Evolutionary conservation across 805 yeast species (phyloP).

Genomic region (Candida xiaguanensis): DNA sequence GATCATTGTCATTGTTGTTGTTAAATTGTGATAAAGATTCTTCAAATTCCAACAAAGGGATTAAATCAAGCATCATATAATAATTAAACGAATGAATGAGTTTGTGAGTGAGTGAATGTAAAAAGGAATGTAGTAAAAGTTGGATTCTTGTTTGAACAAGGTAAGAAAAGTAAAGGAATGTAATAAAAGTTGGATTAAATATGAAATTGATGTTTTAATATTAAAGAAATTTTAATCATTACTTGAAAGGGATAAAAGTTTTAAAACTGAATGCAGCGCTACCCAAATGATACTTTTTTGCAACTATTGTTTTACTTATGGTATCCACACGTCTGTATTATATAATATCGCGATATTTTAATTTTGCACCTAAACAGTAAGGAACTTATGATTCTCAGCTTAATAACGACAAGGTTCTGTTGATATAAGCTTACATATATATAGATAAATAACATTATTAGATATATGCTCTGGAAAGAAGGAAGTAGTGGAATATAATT

Average conservation of each 20-base stretch:
- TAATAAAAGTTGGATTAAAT: not conserved
- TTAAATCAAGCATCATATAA: slow-evolving; percentile 15
- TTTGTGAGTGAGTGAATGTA: not conserved
- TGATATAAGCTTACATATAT: no score
- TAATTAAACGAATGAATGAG: not conserved
- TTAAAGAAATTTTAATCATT: not conserved
- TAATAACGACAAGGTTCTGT: no score
- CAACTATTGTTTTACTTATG: not conserved
- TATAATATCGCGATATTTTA: not conserved
- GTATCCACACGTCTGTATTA: not conserved
- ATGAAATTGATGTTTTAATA: not conserved
- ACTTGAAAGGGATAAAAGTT: slow-evolving; percentile 4
- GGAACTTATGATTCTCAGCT: no score
- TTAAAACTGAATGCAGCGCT: not conserved
- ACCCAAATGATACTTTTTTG: not conserved
- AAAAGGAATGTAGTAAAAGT: not conserved
- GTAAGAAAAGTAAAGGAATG: not conserved
- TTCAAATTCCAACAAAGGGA: slow-evolving; percentile 31
- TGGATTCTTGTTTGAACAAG: no score
- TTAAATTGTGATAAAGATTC: slow-evolving; percentile 23
- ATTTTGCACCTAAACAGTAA: not conserved
- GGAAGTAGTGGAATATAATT: no score
- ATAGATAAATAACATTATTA: no score
- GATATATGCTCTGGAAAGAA: no score
- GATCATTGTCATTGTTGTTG: slow-evolving; percentile 14